These are phyloP conservation scores for Aspergillus neoniger DNA, from an alignment of 2,329 filamentous ascomycete genomes.

Conservation along the genomic window DNA sequence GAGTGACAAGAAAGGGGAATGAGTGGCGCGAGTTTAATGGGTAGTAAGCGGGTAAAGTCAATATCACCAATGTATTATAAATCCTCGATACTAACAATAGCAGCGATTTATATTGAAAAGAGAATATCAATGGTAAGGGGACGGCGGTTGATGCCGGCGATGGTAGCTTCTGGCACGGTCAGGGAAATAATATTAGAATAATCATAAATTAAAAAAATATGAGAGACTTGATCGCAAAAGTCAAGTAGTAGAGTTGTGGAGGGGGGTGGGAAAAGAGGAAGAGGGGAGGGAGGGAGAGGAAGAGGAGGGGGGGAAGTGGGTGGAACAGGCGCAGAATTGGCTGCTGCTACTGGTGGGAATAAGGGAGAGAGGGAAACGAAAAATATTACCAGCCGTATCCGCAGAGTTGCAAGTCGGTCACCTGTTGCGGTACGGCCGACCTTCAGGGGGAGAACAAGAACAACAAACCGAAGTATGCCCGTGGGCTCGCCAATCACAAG, in stretches of 20 bases:
- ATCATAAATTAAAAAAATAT: not conserved
- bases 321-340: constrained; percentile 6
- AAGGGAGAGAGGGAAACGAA: constrained; percentile 4
- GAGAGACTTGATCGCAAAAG: constrained; percentile 7
- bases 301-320: not conserved
- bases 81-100: constrained; percentile 10
- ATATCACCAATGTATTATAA: constrained; percentile 4
- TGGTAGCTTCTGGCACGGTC: constrained; percentile 8
- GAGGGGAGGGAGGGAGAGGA: constrained; percentile 3
- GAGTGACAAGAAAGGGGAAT: constrained; percentile 1
- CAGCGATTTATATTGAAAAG: constrained; percentile 5
- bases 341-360: constrained; percentile 17
- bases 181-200: not conserved
- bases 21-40: constrained; percentile 10
- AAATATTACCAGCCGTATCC: constrained; percentile 1
- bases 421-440: constrained; percentile 10
- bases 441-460: constrained; percentile 4
- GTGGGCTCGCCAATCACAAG: constrained; percentile 14
- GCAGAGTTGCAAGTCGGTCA: not conserved
- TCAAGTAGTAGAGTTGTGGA: constrained; percentile 2
- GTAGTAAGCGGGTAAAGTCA: not conserved
- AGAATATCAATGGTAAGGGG: not conserved
- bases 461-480: constrained; percentile 14
- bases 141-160: constrained; percentile 31
- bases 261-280: not conserved